Conservation (phyloP, 163 green algal genomes). For the Scenedesmus sp. region DNA sequence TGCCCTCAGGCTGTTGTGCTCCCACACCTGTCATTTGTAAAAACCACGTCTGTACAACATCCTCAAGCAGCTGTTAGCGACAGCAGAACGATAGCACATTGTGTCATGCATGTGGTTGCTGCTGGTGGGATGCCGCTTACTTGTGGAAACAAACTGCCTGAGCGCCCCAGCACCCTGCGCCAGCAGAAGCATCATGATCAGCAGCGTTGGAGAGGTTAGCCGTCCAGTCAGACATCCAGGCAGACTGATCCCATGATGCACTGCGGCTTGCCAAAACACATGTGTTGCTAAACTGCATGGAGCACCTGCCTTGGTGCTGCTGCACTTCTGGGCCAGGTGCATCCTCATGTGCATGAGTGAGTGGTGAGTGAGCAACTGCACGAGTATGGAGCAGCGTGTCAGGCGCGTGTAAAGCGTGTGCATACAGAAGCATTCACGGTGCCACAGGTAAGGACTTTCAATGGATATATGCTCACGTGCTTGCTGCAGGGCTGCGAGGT, state of each 20-base stretch:
- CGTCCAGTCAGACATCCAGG: neutral
- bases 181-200: neutral
- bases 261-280: neutral
- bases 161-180: neutral
- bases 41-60: neutral
- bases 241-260: neutral
- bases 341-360: conserved; percentile 9
- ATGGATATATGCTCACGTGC: neutral
- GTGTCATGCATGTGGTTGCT: neutral
- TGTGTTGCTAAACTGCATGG: neutral
- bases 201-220: neutral
- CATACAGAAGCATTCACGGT: neutral
- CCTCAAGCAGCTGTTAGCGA: neutral
- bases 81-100: neutral
- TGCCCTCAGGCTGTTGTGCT: neutral
- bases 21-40: neutral
- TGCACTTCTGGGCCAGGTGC: neutral
- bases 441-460: no score
- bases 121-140: neutral
- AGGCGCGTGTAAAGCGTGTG: neutral
- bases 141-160: neutral
- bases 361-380: neutral
- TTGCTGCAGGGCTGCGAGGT: neutral
- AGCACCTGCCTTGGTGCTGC: neutral
- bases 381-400: neutral